A percentile compares a stretch with the other conserved stretches of the same genome.
Evolutionary conservation across 2,329 filamentous ascomycete species (phyloP).

Genomic region (Calonectria montana): DNA sequence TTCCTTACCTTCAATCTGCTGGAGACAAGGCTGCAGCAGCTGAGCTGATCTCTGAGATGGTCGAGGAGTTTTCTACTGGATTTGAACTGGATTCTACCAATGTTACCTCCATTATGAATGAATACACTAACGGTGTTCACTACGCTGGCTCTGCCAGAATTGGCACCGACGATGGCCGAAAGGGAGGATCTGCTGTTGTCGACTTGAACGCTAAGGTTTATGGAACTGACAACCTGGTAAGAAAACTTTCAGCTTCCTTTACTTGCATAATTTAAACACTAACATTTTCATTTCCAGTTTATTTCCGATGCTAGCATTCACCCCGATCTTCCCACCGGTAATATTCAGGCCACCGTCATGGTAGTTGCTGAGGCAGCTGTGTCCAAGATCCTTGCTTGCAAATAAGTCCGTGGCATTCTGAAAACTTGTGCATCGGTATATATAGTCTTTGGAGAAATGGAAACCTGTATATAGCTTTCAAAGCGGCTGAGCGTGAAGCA

Average conservation of each 20-base stretch:
- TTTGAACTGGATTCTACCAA: background rate
- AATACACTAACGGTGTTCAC: conserved; percentile 55
- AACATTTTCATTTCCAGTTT: background rate
- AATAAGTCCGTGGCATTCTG: background rate
- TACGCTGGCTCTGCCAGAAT: conserved; percentile 70
- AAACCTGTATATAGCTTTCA: background rate
- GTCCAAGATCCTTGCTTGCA: background rate
- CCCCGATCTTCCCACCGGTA: background rate
- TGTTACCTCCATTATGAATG: conserved; percentile 41
- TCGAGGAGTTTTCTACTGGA: background rate
- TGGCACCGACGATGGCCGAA: conserved; percentile 65
- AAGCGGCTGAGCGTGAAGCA: background rate
- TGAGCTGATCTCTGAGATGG: background rate
- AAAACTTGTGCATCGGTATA: background rate
- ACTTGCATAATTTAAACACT: background rate
- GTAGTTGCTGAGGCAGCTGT: background rate
- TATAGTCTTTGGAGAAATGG: background rate
- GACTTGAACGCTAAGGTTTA: background rate
- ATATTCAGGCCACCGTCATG: background rate
- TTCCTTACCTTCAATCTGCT: conserved; percentile 69
- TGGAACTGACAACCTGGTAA: background rate
- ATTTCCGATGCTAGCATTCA: background rate
- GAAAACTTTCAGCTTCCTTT: background rate
- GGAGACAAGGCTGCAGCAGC: conserved; percentile 59
- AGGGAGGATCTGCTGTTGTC: conserved; percentile 56